These are phyloP conservation scores for Cordyceps militaris DNA, from an alignment of 2,329 filamentous ascomycete genomes.

Conservation along the genomic window DNA sequence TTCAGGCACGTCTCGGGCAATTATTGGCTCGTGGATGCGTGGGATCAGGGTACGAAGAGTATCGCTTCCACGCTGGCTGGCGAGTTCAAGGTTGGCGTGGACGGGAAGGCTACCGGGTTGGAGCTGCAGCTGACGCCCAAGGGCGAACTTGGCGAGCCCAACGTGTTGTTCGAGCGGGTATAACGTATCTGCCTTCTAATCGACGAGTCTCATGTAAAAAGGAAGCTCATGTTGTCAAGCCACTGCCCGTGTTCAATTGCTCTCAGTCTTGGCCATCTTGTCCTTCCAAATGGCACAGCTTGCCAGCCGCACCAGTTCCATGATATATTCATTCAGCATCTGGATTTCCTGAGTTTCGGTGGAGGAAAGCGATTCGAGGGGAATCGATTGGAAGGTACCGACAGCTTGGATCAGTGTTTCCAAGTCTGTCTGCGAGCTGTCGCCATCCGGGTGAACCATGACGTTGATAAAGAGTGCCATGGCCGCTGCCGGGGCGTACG, in stretches of 20 bases:
- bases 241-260: background rate
- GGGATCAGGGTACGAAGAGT: background rate
- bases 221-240: too few species aligned
- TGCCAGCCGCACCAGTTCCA: conserved; percentile 12
- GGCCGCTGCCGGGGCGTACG: conserved; percentile 11
- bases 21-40: conserved; percentile 1
- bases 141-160: background rate
- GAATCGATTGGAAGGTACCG: conserved; percentile 5
- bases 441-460: conserved; percentile 7
- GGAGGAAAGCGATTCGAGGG: background rate
- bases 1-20: conserved; percentile 9
- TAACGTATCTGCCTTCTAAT: background rate
- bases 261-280: too few species aligned
- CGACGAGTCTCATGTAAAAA: background rate
- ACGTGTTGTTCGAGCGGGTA: background rate
- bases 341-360: conserved; percentile 1
- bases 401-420: conserved; percentile 13
- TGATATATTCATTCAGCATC: conserved; percentile 6
- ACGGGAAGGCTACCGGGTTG: background rate
- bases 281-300: conserved; percentile 11
- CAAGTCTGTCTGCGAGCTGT: conserved; percentile 16
- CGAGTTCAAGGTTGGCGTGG: conserved; percentile 4
- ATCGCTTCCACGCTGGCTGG: background rate
- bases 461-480: conserved; percentile 15
- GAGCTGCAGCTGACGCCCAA: background rate